These are phyloP conservation scores for Atkinsonella texensis DNA, from an alignment of 2,329 filamentous ascomycete genomes.

Conservation along the genomic window DNA sequence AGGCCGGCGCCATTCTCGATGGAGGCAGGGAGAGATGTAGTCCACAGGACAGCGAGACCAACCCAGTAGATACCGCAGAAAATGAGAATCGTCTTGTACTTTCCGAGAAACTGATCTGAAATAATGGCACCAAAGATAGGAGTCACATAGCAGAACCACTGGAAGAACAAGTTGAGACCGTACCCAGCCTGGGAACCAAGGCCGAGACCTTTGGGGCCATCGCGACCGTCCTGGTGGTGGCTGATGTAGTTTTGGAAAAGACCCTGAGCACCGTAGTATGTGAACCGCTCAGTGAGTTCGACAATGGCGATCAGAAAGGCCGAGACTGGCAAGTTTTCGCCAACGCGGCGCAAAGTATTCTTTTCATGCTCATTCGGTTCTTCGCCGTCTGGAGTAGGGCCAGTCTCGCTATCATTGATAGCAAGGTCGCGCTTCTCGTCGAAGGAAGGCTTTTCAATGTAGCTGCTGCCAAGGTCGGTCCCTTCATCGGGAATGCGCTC, in stretches of 20 bases:
- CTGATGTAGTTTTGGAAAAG: conserved; percentile 45
- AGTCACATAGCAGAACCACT: conserved; percentile 35
- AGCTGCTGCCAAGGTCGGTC: conserved; percentile 15
- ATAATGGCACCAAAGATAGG: conserved; percentile 41
- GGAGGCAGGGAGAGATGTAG: conserved; percentile 31
- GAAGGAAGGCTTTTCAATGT: conserved; percentile 11
- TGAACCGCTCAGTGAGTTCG: conserved; percentile 45
- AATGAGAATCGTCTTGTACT: conserved; percentile 48
- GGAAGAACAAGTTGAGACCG: conserved; percentile 42
- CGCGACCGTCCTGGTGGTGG: conserved; percentile 19
- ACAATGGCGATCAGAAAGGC: conserved; percentile 45
- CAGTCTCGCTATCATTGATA: conserved; percentile 14
- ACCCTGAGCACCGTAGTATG: conserved; percentile 42
- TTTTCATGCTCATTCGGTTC: conserved; percentile 42
- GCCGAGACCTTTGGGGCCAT: conserved; percentile 38
- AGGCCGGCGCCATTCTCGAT: conserved; percentile 29
- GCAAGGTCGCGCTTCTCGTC: conserved; percentile 14
- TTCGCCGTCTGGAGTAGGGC: conserved; percentile 30
- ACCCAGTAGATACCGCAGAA: conserved; percentile 47
- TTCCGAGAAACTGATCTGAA: conserved; percentile 45
- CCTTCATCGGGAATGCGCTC: conserved; percentile 13
- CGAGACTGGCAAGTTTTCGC: conserved; percentile 41
- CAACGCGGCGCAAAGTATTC: conserved; percentile 36
- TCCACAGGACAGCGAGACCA: conserved; percentile 41
- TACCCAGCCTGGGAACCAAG: conserved; percentile 43